Percentiles rank a stretch among this genome's conserved stretches.
Conservation (phyloP, 2,329 filamentous ascomycete genomes). For the Fusarium penzigii region DNA sequence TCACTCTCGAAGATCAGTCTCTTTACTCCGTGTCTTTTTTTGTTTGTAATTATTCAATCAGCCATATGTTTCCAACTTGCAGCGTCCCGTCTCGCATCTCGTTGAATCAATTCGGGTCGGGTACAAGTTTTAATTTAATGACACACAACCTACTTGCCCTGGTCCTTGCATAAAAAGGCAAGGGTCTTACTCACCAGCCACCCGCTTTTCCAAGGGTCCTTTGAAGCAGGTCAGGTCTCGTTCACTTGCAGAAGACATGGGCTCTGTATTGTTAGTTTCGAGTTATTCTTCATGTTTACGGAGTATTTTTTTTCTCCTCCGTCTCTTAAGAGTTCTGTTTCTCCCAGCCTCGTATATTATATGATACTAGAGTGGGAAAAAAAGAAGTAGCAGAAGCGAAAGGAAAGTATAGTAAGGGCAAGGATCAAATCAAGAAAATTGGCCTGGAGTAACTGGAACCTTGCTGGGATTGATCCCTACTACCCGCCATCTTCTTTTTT, state of each 20-base stretch:
- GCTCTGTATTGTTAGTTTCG: no score
- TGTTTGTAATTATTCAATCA: no score
- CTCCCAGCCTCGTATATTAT: not conserved
- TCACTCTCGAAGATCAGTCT: no score
- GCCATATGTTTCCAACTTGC: not conserved
- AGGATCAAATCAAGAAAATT: not conserved
- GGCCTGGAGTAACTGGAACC: not conserved
- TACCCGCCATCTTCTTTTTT: not conserved
- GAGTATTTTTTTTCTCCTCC: no score
- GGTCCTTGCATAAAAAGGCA: no score
- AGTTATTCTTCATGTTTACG: no score
- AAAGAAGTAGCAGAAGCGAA: not conserved
- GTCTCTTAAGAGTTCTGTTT: no score
- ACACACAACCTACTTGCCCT: no score
- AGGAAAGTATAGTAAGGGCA: not conserved
- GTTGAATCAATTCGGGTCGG: not conserved
- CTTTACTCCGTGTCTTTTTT: no score
- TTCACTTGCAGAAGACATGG: no score
- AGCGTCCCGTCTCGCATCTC: conserved; percentile 11
- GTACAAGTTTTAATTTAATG: no score
- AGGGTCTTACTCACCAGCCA: conserved; percentile 4
- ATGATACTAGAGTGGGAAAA: not conserved
- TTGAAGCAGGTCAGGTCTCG: no score
- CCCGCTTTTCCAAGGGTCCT: conserved; percentile 16
- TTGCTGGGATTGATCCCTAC: not conserved